These are phyloP conservation scores for Butyriboletus loyo DNA, from an alignment of 768 basidiomycete species.

Conservation along the genomic window DNA sequence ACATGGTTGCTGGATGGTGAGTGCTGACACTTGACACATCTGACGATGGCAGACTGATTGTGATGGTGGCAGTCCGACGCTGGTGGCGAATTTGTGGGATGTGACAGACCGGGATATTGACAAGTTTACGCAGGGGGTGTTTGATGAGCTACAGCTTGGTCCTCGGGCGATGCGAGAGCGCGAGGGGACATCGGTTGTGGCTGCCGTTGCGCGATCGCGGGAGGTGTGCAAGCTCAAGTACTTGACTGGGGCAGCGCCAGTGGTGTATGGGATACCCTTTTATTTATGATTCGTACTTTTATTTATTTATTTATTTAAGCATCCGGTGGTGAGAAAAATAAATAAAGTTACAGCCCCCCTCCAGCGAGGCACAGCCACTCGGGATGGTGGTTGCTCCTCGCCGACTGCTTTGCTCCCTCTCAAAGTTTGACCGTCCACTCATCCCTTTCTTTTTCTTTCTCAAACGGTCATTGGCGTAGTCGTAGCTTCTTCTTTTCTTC, in stretches of 20 bases:
- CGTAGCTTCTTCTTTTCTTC: background rate
- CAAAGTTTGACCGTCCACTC: background rate
- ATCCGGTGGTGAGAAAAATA: background rate
- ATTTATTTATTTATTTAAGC: background rate
- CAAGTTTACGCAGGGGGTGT: slow-evolving; percentile 81
- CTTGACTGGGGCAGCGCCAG: slow-evolving; percentile 91
- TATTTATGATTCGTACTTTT: slow-evolving; percentile 47
- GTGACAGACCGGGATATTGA: slow-evolving; percentile 98
- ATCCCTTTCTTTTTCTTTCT: background rate
- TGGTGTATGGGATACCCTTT: slow-evolving; percentile 95
- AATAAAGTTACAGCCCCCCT: background rate
- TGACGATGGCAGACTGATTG: background rate
- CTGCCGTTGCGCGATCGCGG: slow-evolving; percentile 78
- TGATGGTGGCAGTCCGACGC: slow-evolving; percentile 62
- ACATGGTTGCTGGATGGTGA: slow-evolving; percentile 97
- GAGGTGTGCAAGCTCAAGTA: slow-evolving; percentile 86
- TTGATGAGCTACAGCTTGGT: slow-evolving; percentile 63
- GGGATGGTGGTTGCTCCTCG: slow-evolving; percentile 1
- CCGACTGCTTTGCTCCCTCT: background rate
- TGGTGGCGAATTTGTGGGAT: slow-evolving; percentile 97
- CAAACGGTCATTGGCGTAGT: background rate
- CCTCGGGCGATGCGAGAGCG: slow-evolving; percentile 19
- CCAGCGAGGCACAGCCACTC: slow-evolving; percentile 9
- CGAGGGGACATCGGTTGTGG: slow-evolving; percentile 49
- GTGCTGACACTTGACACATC: slow-evolving; percentile 32